Evolutionary conservation across 2,329 filamentous ascomycete genomes (phyloP).

Genomic region (Teratosphaeria nubilosa): DNA sequence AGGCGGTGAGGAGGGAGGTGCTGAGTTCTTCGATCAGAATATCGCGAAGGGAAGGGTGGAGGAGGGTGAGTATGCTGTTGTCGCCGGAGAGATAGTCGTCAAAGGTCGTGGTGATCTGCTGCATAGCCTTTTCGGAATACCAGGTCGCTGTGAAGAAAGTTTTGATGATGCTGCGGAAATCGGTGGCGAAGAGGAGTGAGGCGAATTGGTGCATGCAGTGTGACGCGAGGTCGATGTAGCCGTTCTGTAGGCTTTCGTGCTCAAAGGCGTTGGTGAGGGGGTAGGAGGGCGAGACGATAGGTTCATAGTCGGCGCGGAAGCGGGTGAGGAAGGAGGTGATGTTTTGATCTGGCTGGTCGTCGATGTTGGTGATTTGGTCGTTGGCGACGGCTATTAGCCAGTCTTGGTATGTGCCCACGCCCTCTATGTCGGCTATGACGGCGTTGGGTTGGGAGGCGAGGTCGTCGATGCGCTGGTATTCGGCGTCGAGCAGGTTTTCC

Average conservation of each 20-base stretch:
- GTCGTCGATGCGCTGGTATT: slow-evolving; percentile 62
- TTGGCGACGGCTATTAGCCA: slow-evolving; percentile 96
- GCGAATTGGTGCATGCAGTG: slow-evolving; percentile 86
- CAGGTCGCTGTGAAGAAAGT: slow-evolving; percentile 85
- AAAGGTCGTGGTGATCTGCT: slow-evolving; percentile 87
- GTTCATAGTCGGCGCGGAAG: slow-evolving; percentile 74
- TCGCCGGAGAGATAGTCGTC: slow-evolving; percentile 69
- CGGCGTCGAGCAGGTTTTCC: slow-evolving; percentile 80
- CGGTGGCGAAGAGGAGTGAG: slow-evolving; percentile 75
- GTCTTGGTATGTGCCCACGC: slow-evolving; percentile 65
- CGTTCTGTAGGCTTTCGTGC: slow-evolving; percentile 66
- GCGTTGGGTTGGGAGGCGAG: slow-evolving; percentile 36
- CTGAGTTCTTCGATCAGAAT: slow-evolving; percentile 89
- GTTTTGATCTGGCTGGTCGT: slow-evolving; percentile 63
- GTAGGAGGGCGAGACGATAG: slow-evolving; percentile 71
- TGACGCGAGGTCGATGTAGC: slow-evolving; percentile 89
- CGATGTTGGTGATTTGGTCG: slow-evolving; percentile 96
- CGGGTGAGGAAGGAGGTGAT: slow-evolving; percentile 73
- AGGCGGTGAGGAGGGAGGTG: slow-evolving; percentile 79
- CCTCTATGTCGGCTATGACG: slow-evolving; percentile 56
- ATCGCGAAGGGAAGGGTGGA: slow-evolving; percentile 79
- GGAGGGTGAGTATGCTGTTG: slow-evolving; percentile 66
- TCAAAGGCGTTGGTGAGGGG: slow-evolving; percentile 60
- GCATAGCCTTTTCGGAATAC: slow-evolving; percentile 74
- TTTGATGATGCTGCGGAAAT: slow-evolving; percentile 72